Evolutionary conservation across 1,284 basidiomycete genomes (phyloP).

Genomic region (Cryptococcus sp.): DNA sequence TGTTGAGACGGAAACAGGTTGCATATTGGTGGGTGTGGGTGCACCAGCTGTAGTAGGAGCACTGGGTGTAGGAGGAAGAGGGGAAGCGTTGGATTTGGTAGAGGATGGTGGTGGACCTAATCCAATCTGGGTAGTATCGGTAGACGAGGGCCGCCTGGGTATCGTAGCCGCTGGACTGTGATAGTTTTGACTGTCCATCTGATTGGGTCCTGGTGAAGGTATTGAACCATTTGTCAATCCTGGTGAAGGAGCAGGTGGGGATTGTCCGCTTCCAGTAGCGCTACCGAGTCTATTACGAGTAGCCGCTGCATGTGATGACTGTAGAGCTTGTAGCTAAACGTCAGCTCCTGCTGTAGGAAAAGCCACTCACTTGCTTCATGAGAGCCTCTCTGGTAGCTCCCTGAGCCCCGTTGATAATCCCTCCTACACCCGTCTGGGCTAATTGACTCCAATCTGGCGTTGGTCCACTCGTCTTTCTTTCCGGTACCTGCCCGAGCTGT

Average conservation of each 20-base stretch:
- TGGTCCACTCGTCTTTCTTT: background rate
- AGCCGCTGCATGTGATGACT: slow-evolving; percentile 14
- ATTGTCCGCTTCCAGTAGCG: slow-evolving; percentile 16
- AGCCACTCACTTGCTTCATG: slow-evolving; percentile 37
- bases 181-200: background rate
- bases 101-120: too few relatives aligned
- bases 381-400: slow-evolving; percentile 36
- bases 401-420: slow-evolving; percentile 15
- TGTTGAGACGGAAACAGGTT: background rate
- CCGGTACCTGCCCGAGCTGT: background rate
- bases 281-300: background rate
- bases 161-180: background rate
- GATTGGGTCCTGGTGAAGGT: background rate
- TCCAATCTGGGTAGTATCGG: slow-evolving; percentile 6
- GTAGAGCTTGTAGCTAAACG: slow-evolving; percentile 32
- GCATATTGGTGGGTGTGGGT: too few relatives aligned
- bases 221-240: background rate
- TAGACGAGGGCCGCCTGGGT: background rate
- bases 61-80: slow-evolving; percentile 2
- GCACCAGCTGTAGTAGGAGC: background rate
- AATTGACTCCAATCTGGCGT: background rate
- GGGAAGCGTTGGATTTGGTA: slow-evolving; percentile 3
- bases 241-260: slow-evolving; percentile 3
- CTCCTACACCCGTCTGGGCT: background rate
- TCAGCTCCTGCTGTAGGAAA: background rate